Conservation (phyloP, 1,139 yeast genomes). For the Maudiozyma humilis region DNA sequence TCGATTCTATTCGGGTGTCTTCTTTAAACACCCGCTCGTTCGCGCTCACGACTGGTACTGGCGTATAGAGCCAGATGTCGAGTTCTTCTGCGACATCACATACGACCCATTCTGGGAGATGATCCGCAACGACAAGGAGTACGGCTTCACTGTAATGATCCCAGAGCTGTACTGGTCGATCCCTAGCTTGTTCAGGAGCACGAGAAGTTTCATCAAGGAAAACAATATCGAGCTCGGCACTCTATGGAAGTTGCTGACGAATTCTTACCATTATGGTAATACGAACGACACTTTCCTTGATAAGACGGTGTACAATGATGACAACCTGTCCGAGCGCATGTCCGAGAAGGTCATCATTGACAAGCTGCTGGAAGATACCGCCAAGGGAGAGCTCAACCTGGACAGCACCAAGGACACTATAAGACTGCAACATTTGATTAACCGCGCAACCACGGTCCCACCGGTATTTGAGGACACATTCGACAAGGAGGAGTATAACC, state of each 20-base stretch:
- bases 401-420: slow-evolving; percentile 10
- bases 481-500: slow-evolving; percentile 60
- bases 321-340: not conserved
- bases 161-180: slow-evolving; percentile 69
- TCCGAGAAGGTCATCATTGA: slow-evolving; percentile 30
- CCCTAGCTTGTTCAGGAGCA: slow-evolving; percentile 68
- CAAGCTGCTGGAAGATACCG: slow-evolving; percentile 11
- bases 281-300: slow-evolving; percentile 14
- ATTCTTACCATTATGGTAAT: slow-evolving; percentile 25
- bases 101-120: slow-evolving; percentile 83
- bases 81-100: slow-evolving; percentile 79
- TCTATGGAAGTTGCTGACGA: slow-evolving; percentile 50
- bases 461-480: slow-evolving; percentile 41
- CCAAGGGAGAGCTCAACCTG: slow-evolving; percentile 9
- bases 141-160: slow-evolving; percentile 74
- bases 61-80: slow-evolving; percentile 89
- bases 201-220: slow-evolving; percentile 50
- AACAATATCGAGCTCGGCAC: slow-evolving; percentile 42
- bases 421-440: slow-evolving; percentile 16
- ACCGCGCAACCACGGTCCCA: slow-evolving; percentile 18
- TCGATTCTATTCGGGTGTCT: slow-evolving; percentile 68
- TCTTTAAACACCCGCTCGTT: slow-evolving; percentile 65
- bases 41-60: slow-evolving; percentile 75
- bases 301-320: slow-evolving; percentile 12
- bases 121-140: slow-evolving; percentile 59